Base-by-base conservation (phyloP, 2,329 filamentous ascomycete genomes). In the Exophiala oligosperma region DNA sequence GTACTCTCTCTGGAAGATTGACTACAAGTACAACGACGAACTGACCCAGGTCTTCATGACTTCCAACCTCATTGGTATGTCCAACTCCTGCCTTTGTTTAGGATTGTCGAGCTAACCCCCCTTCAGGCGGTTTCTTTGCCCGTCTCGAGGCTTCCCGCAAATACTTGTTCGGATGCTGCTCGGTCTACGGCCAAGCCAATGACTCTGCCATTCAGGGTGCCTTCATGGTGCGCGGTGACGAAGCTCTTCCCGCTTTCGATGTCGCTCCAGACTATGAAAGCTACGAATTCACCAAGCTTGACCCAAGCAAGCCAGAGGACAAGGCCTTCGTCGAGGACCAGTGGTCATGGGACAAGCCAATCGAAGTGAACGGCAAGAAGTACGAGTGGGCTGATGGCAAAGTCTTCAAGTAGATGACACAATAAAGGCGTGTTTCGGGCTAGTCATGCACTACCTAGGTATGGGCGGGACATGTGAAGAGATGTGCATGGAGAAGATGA, bases 1-100 rank as follows among this genome's bases (percentile, higher is more conserved):
- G 80, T 99, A 94, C 86, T 96, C 92, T 56, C 80, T 99, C 77
- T 99, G 92, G 91, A 87, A 86, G 76, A 81, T 92, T 70, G 88
- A 92, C 79, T 99, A 96, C 88, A 97, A 96, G 88, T 99, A 99
- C 85, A 96, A 97, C 79, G 87, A 96, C 62, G 94, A 99, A 87
- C 85, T 99, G 68, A 97, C 91, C 73, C 82, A 94, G 78, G 90
- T 89, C 73, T 99, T 99, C 90, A 99, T 99, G 94, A 93, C 91
- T 70, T 91, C 89, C 84, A 99, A 99, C 86, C 82, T 97, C 78
- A 93, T 99, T 75, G 92, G 84, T 81, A 73, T 68, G 78, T 70
- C 54, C 21, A 8, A 8, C 9, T 50, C 6, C 8, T 21, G 8
- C 12, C 40, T 54, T 53, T 65, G 70, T 66, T 68, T 61, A 14